phyloP scores from a whole-genome alignment of 2,329 filamentous ascomycete genomes.

The Verticillium zaregamsianum region DNA sequence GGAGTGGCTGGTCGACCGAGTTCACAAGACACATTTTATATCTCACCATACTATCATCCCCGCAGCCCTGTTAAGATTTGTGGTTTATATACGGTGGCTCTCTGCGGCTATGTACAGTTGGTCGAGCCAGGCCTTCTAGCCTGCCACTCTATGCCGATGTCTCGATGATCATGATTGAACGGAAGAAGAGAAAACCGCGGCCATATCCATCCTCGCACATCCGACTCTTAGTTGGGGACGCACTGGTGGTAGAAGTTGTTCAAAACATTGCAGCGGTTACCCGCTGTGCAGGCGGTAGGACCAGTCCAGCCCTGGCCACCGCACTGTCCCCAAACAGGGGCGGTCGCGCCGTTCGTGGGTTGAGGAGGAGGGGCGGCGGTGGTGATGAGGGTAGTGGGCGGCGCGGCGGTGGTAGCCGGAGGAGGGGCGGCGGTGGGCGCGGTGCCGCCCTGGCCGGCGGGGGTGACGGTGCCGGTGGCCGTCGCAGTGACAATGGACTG shows the following conservation, averaged over 20 bases:
- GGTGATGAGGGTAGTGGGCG: not conserved
- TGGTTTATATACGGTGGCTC: not conserved
- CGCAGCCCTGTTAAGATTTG: not conserved
- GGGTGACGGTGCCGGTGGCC: conserved; percentile 13
- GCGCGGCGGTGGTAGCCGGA: conserved; percentile 1
- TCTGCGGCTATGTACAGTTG: not conserved
- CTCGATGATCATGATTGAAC: too few relatives aligned
- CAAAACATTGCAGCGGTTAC: conserved; percentile 28
- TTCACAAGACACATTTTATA: not conserved
- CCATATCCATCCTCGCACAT: not conserved
- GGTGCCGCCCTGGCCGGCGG: conserved; percentile 4
- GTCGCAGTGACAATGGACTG: conserved; percentile 13
- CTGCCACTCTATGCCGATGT: not conserved
- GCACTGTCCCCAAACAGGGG: conserved; percentile 30
- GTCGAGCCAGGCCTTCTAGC: not conserved
- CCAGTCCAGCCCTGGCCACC: conserved; percentile 31
- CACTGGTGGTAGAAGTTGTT: conserved; percentile 40
- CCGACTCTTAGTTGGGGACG: conserved; percentile 11
- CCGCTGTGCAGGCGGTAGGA: conserved; percentile 28
- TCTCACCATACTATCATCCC: too few relatives aligned
- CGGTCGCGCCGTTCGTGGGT: conserved; percentile 10
- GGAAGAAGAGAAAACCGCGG: too few relatives aligned
- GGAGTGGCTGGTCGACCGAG: not conserved
- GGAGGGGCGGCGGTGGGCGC: not conserved
- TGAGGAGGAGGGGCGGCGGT: not conserved